Evolutionary conservation across 305 asterid species (phyloP).

Genomic region (Rubia balearica): DNA sequence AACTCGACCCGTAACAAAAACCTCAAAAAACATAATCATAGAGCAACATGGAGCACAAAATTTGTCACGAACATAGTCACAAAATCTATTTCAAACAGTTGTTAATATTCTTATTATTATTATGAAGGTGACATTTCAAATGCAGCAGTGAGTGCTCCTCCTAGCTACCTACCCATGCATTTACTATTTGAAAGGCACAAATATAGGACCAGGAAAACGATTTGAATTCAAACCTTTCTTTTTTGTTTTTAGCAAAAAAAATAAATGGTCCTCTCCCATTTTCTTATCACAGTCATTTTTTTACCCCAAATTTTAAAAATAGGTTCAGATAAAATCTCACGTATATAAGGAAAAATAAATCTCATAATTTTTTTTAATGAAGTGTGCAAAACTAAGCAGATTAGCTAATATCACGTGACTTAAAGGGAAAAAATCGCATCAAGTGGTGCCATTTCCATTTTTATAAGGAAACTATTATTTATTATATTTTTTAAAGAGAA

Average conservation of each 20-base stretch:
- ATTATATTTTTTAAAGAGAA: too few relatives aligned
- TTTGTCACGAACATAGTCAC: too few relatives aligned
- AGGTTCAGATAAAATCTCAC: too few relatives aligned
- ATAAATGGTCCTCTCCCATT: neutral
- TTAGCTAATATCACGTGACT: too few relatives aligned
- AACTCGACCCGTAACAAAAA: too few relatives aligned
- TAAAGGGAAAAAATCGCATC: too few relatives aligned
- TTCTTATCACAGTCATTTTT: neutral
- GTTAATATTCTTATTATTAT: neutral
- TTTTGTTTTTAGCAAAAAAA: neutral
- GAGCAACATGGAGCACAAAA: too few relatives aligned
- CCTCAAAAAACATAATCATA: too few relatives aligned
- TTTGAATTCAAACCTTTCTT: slow-evolving; percentile 6
- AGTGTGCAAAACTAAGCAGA: too few relatives aligned
- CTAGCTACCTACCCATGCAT: slow-evolving; percentile 7
- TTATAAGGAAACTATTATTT: neutral
- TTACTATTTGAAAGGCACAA: neutral
- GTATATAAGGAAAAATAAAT: too few relatives aligned
- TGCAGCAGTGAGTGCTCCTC: neutral
- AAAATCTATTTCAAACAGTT: neutral
- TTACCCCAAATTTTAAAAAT: neutral
- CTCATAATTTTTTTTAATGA: too few relatives aligned
- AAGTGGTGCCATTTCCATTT: neutral
- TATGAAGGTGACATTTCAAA: slow-evolving; percentile 9
- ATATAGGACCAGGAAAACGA: neutral